A percentile compares a stretch with the other conserved stretches of the same genome.
Conservation (phyloP, 1,284 basidiomycete species). For the Anthracocystis walkeri region DNA sequence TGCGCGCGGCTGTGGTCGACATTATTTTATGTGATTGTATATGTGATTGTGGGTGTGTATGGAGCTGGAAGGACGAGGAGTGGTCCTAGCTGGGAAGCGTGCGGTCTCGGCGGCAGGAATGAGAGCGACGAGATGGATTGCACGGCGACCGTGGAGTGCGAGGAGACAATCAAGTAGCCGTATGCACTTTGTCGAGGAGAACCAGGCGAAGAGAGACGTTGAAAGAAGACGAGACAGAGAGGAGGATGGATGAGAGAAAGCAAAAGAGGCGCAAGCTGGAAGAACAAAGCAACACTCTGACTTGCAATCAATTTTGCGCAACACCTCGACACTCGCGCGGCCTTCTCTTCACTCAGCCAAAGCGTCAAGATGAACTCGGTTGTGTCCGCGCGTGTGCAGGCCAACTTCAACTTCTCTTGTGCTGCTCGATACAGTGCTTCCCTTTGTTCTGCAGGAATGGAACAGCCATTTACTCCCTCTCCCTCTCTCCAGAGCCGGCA, state of each 20-base stretch:
- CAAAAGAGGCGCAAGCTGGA: slow-evolving; percentile 1
- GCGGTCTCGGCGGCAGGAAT: slow-evolving; percentile 11
- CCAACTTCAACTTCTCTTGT: neutral
- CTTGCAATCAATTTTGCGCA: neutral
- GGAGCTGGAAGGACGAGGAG: slow-evolving; percentile 15
- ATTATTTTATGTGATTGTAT: slow-evolving; percentile 34
- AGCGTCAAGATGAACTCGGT: too few relatives aligned
- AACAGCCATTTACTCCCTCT: too few relatives aligned
- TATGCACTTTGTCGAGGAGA: slow-evolving; percentile 40
- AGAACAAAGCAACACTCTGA: slow-evolving; percentile 5
- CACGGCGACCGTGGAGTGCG: slow-evolving; percentile 26
- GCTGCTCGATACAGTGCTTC: too few relatives aligned
- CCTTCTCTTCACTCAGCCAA: too few relatives aligned
- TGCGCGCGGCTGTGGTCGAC: slow-evolving; percentile 54
- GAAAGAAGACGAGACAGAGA: slow-evolving; percentile 15
- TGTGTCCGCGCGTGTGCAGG: neutral
- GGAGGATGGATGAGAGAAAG: slow-evolving; percentile 21
- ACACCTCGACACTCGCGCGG: too few relatives aligned
- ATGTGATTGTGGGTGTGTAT: slow-evolving; percentile 27
- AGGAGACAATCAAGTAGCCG: slow-evolving; percentile 22
- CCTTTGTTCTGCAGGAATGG: too few relatives aligned
- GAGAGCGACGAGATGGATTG: slow-evolving; percentile 17
- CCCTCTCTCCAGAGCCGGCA: too few relatives aligned
- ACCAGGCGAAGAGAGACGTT: slow-evolving; percentile 5
- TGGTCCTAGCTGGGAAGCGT: slow-evolving; percentile 12